phyloP scores from a whole-genome alignment of 345 rosid species.

The Excoecaria agallocha region DNA sequence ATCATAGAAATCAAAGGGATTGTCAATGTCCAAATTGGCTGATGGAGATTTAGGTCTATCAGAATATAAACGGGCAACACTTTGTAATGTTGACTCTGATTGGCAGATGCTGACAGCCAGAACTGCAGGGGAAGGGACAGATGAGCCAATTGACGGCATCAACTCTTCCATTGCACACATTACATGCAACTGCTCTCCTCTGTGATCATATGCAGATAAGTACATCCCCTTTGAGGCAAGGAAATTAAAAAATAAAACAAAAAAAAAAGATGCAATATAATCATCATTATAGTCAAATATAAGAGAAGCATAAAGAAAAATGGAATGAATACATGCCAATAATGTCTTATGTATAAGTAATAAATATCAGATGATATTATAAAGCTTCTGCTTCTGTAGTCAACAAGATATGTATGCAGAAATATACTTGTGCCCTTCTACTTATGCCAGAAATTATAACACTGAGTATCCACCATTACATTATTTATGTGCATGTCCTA shows the following conservation, averaged over 20 bases:
- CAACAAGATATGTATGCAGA: not conserved
- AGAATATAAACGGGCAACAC: constrained; percentile 62
- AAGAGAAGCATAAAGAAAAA: constrained; percentile 2
- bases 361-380: not conserved
- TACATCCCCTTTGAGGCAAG: constrained; percentile 18
- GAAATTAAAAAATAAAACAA: constrained; percentile 14
- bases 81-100: constrained; percentile 78
- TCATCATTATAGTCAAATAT: constrained; percentile 23
- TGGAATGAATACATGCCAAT: not conserved
- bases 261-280: constrained; percentile 17
- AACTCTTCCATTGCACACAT: constrained; percentile 83
- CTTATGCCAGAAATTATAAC: not conserved
- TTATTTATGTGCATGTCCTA: not conserved
- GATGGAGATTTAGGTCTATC: constrained; percentile 47
- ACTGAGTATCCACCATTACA: not conserved
- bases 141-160: constrained; percentile 82
- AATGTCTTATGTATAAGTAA: not conserved
- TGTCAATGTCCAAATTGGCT: constrained; percentile 60
- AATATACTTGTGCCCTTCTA: not conserved
- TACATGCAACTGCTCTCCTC: constrained; percentile 87
- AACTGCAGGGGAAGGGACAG: constrained; percentile 73
- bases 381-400: not conserved
- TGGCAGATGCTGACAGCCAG: constrained; percentile 61
- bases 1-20: constrained; percentile 82
- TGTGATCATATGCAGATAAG: constrained; percentile 39